Conservation (phyloP, 495 filamentous ascomycete genomes). For the Aspergillus sclerotioniger region DNA sequence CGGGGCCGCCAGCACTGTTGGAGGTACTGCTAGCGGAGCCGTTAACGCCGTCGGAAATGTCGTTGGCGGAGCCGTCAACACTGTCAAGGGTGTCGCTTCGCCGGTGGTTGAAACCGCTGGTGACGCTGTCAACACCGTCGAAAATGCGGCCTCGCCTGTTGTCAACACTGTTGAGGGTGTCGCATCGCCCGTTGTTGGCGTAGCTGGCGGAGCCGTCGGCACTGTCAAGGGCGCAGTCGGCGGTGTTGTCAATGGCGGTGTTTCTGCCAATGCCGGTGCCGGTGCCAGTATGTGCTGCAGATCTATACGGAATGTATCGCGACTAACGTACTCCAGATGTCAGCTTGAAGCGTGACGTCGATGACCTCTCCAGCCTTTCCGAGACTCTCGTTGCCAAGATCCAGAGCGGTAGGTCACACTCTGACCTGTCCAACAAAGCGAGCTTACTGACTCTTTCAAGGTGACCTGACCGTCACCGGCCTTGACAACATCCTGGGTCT, state of each 20-base stretch:
- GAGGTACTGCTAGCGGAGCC: neutral
- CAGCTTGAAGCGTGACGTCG: constrained; percentile 7
- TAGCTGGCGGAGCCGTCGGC: too few relatives aligned
- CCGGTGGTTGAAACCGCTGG: too few relatives aligned
- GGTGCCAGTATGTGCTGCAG: constrained; percentile 7
- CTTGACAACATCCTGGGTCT: constrained; percentile 15
- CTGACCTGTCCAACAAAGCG: neutral
- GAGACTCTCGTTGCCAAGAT: constrained; percentile 9
- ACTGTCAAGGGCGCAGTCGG: too few relatives aligned
- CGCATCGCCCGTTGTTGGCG: too few relatives aligned
- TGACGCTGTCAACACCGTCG: too few relatives aligned
- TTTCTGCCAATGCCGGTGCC: neutral
- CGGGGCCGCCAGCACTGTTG: constrained; percentile 7
- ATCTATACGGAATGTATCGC: neutral
- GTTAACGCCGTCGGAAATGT: constrained; percentile 1
- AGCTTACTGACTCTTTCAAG: constrained; percentile 1
- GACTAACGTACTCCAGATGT: constrained; percentile 13
- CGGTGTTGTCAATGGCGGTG: too few relatives aligned
- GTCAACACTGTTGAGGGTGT: too few relatives aligned
- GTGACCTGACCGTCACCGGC: constrained; percentile 11
- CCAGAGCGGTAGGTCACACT: constrained; percentile 15
- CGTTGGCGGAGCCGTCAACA: too few relatives aligned
- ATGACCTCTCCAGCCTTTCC: constrained; percentile 11
- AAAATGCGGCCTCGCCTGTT: too few relatives aligned
- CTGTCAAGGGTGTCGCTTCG: too few relatives aligned